Evolutionary conservation across 116 monocot species (phyloP).

Genomic region (Dioscorea cayenensis): DNA sequence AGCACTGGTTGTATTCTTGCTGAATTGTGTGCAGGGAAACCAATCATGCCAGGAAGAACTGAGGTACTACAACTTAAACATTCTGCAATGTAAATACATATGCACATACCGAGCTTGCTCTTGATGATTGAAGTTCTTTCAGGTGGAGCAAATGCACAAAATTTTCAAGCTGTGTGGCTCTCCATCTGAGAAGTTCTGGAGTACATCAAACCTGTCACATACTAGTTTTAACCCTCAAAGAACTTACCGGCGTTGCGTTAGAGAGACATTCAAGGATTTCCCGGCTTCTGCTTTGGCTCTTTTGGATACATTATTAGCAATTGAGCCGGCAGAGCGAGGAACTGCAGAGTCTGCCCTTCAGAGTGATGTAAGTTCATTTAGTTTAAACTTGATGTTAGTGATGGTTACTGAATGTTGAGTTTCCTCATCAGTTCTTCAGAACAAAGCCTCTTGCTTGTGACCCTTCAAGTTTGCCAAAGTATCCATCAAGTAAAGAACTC

Average conservation of each 20-base stretch:
- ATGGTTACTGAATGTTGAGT: not conserved
- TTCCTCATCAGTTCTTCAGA: slow-evolving; percentile 26
- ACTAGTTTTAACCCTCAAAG: slow-evolving; percentile 54
- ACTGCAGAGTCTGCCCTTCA: slow-evolving; percentile 41
- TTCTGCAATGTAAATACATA: not conserved
- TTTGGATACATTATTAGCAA: slow-evolving; percentile 46
- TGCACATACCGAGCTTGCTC: not conserved
- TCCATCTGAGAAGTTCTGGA: slow-evolving; percentile 54
- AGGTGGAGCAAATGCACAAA: slow-evolving; percentile 62
- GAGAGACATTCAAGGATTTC: slow-evolving; percentile 40
- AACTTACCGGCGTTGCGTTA: slow-evolving; percentile 31
- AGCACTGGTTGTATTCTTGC: slow-evolving; percentile 42
- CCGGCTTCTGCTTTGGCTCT: slow-evolving; percentile 38
- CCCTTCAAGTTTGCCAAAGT: slow-evolving; percentile 31
- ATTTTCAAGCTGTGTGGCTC: slow-evolving; percentile 67
- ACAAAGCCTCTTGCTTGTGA: slow-evolving; percentile 31
- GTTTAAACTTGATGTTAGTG: not conserved
- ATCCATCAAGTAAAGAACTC: slow-evolving; percentile 51
- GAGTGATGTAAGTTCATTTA: slow-evolving; percentile 28
- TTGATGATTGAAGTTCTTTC: slow-evolving; percentile 4
- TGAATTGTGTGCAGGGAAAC: slow-evolving; percentile 32
- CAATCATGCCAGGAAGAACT: slow-evolving; percentile 38
- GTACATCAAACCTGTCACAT: slow-evolving; percentile 45
- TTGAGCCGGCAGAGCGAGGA: slow-evolving; percentile 40
- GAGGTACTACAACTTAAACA: slow-evolving; percentile 14